These are phyloP conservation scores for Russula dissimulans DNA, from an alignment of 768 basidiomycete genomes.

Conservation along the genomic window DNA sequence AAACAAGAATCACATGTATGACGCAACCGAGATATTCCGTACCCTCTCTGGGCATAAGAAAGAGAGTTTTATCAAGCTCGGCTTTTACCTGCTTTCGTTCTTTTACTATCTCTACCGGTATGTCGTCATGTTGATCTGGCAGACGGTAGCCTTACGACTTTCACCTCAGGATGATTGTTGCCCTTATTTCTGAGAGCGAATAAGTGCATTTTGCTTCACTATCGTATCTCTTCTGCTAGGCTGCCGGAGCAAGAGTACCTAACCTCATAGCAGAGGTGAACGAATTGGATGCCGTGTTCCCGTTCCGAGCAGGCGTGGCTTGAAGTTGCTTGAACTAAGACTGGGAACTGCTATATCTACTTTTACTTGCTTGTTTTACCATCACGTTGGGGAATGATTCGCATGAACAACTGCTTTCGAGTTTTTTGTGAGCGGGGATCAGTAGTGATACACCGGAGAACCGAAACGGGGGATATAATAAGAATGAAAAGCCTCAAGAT, in stretches of 20 bases:
- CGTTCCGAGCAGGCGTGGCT: conserved; percentile 1
- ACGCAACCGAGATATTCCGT: conserved; percentile 98
- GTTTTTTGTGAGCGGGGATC: not conserved
- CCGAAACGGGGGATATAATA: not conserved
- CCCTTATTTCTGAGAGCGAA: conserved; percentile 39
- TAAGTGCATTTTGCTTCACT: conserved; percentile 17
- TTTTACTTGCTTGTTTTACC: conserved; percentile 21
- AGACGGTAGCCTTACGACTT: not conserved
- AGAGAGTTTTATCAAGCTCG: conserved; percentile 91
- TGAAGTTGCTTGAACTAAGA: conserved; percentile 1
- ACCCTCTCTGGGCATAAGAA: conserved; percentile 91
- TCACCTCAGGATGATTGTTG: conserved; percentile 40
- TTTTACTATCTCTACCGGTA: conserved; percentile 89
- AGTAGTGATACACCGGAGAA: not conserved
- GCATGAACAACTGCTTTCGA: conserved; percentile 10
- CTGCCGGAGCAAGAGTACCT: not conserved
- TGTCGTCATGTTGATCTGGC: conserved; percentile 23
- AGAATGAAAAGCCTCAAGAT: not conserved
- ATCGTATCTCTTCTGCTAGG: not conserved
- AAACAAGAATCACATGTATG: conserved; percentile 95
- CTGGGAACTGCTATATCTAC: conserved; percentile 18
- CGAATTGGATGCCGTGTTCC: conserved; percentile 2
- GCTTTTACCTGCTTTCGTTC: conserved; percentile 86
- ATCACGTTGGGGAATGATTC: conserved; percentile 9
- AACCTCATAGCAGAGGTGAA: not conserved